Evolutionary conservation across 495 filamentous ascomycete species (phyloP), one percentile per base, ranked within the genome.

Genomic region (Penicillium diatomitis): DNA sequence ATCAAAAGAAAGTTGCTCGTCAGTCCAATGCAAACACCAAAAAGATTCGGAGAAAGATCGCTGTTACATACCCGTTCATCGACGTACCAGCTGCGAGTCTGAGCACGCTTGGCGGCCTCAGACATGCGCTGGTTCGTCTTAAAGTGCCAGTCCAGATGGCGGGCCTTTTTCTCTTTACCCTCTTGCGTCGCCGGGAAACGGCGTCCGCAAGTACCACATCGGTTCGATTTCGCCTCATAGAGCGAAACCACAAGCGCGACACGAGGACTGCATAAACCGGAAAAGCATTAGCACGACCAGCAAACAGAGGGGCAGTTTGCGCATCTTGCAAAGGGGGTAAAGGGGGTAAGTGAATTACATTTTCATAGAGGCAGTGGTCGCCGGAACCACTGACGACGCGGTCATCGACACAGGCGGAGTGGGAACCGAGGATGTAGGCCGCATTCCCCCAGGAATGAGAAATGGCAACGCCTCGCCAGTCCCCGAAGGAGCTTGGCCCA

Each of bases 131-230:
- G 86, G 61, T 96, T 91, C 3, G 91, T 91, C 31, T 83, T 79
- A 71, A 98, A 98, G 64, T 98, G 92, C 92, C 91, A 97, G 63
- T 98, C 92, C 65, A 96, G 77, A 68, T 98, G 92, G 2, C 86
- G 80, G n/a, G 85, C 84, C 67, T 97, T 97, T 68, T 83, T 83
- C 58, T 80, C 78, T 51, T 81, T 85, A 30, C 89, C 91, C 53
- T 88, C 79, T 39, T 86, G 84, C 28, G 83, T 85, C 20, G 79
- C 74, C 32, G 74, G 72, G 61, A 97, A 98, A 4, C 92, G 84
- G 33, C 88, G 82, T 43, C 90, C 92, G 70, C 92, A 98, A 35
- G 90, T 90, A 28, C 80, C 84, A 63, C 92, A 98, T 51, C 87
- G 82, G 49, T 89, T 86, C 4, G 91, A 86, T 35, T 84, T 76